phyloP scores from a whole-genome alignment of 2,329 filamentous ascomycete genomes.

The Pseudopyricularia javanii region DNA sequence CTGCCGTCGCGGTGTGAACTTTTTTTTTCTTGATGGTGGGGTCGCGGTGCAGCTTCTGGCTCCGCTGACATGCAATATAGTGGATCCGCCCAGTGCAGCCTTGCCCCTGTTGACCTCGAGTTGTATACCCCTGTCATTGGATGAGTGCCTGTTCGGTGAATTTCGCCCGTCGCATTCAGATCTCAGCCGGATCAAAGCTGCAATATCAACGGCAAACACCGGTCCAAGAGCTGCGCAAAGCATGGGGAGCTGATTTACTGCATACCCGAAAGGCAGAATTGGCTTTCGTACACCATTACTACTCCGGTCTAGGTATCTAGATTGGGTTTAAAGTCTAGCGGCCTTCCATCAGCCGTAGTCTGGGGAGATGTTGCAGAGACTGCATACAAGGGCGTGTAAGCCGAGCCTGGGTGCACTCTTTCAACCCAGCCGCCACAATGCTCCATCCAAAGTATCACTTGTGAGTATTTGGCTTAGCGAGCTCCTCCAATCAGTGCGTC shows the following conservation, averaged over 20 bases:
- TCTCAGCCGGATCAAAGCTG: not conserved
- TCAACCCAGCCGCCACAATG: not conserved
- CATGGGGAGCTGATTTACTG: not conserved
- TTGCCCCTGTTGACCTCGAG: not conserved
- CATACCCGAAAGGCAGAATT: not conserved
- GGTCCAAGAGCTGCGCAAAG: not conserved
- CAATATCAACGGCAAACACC: not conserved
- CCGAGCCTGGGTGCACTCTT: not conserved
- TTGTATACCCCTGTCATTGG: not conserved
- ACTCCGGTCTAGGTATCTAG: not conserved
- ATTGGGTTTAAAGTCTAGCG: not conserved
- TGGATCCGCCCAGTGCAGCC: not conserved
- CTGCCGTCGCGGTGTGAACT: not conserved
- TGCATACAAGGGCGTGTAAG: not conserved
- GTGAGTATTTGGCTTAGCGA: not conserved
- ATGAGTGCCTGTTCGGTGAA: not conserved
- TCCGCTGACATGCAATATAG: too few relatives aligned
- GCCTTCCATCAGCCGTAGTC: not conserved
- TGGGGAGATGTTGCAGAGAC: not conserved
- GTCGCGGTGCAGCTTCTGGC: too few relatives aligned
- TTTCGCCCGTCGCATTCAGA: not conserved
- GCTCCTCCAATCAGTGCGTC: not conserved
- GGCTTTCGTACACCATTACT: not conserved
- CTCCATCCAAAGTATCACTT: not conserved
- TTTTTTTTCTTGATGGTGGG: not conserved